phyloP scores from a whole-genome alignment of 305 asterid genomes.

The Andrographis paniculata region DNA sequence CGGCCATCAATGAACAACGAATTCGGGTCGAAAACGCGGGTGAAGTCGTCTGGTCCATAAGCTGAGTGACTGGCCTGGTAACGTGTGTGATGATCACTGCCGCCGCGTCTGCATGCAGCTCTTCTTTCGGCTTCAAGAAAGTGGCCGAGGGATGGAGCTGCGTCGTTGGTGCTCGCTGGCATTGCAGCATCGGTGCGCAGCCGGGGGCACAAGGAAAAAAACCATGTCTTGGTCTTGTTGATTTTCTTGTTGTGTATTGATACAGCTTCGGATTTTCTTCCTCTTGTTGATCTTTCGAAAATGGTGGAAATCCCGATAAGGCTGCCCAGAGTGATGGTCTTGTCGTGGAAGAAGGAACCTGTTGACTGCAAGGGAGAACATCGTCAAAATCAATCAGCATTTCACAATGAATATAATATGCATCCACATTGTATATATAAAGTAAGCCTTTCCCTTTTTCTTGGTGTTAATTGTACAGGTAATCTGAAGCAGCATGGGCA shows the following conservation, averaged over 20 bases:
- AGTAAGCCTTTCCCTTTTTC: no score
- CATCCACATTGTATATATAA: no score
- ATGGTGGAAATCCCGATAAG: conserved; percentile 63
- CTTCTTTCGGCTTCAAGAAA: conserved; percentile 61
- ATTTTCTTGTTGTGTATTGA: conserved; percentile 26
- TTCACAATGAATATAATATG: no score
- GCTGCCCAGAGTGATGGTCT: conserved; percentile 57
- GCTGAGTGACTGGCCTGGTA: neutral
- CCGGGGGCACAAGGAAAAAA: conserved; percentile 50
- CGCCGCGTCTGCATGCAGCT: conserved; percentile 28
- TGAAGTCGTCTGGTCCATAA: conserved; percentile 38
- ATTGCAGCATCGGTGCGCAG: conserved; percentile 62
- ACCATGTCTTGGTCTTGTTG: conserved; percentile 46
- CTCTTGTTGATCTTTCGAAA: conserved; percentile 44
- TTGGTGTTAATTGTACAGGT: no score
- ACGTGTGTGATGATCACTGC: conserved; percentile 18
- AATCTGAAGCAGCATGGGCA: no score
- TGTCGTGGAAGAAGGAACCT: conserved; percentile 62
- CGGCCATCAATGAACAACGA: conserved; percentile 35
- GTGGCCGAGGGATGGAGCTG: conserved; percentile 47
- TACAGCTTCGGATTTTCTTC: conserved; percentile 31
- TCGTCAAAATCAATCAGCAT: no score
- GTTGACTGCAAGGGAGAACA: conserved; percentile 40
- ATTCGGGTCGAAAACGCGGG: conserved; percentile 26
- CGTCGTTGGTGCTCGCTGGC: conserved; percentile 28